Evolutionary conservation across 306 rosid species (phyloP).

Genomic region (Mimosa bimucronata): DNA sequence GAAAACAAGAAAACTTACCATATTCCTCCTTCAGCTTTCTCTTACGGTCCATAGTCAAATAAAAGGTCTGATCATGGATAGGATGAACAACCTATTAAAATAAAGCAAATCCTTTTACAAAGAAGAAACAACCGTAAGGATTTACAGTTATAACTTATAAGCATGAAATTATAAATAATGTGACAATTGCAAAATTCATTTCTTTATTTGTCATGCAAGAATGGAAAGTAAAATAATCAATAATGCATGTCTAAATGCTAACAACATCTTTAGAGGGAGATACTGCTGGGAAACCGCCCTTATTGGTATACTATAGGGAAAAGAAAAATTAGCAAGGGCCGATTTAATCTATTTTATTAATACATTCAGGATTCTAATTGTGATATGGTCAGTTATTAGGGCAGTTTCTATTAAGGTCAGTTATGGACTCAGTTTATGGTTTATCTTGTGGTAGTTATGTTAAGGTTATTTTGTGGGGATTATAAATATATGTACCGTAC

Average conservation of each 20-base stretch:
- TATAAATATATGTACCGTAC: too few relatives aligned
- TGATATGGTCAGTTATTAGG: too few relatives aligned
- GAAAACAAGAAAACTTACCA: constrained; percentile 50
- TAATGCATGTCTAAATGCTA: not conserved
- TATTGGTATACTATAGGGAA: too few relatives aligned
- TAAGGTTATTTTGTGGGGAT: too few relatives aligned
- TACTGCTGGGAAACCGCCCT: too few relatives aligned
- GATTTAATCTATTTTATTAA: too few relatives aligned
- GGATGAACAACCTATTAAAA: constrained; percentile 66
- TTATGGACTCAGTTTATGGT: too few relatives aligned
- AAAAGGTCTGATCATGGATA: constrained; percentile 75
- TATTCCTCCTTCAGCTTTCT: constrained; percentile 77
- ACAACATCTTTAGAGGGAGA: too few relatives aligned
- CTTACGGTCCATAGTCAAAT: constrained; percentile 68
- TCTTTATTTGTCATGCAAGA: not conserved
- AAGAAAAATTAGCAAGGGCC: too few relatives aligned
- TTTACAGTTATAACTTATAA: not conserved
- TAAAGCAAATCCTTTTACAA: constrained; percentile 7
- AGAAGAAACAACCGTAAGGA: not conserved
- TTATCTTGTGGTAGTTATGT: too few relatives aligned
- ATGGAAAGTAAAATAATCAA: not conserved
- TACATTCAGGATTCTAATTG: too few relatives aligned
- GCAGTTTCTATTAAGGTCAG: too few relatives aligned
- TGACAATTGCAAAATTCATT: constrained; percentile 16
- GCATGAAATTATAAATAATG: not conserved